Evolutionary conservation across 148 eudicot genomes (phyloP).

Genomic region (Arctostaphylos glauca): DNA sequence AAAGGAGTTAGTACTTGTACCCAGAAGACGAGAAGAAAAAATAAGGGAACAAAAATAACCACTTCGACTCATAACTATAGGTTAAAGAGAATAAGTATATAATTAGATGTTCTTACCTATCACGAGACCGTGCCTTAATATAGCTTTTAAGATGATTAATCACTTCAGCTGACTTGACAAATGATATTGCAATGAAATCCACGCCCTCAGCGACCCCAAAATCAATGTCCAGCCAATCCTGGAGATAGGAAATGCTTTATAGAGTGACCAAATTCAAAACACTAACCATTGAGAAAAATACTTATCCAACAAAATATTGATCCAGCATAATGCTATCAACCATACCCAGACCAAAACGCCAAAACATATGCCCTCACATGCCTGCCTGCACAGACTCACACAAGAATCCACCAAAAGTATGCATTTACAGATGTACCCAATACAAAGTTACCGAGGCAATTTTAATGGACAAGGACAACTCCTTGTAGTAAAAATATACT

Average conservation of each 20-base stretch:
- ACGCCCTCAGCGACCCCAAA: slow-evolving; percentile 96
- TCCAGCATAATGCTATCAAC: background rate
- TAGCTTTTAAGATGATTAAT: slow-evolving; percentile 91
- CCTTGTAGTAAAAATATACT: background rate
- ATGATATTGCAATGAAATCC: slow-evolving; percentile 90
- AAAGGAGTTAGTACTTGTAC: background rate
- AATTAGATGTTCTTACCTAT: slow-evolving; percentile 38
- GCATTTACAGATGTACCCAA: background rate
- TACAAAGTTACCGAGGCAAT: background rate
- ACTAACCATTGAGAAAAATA: background rate
- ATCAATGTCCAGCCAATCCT: slow-evolving; percentile 99
- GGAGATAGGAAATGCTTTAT: slow-evolving; percentile 28
- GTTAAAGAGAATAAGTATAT: background rate
- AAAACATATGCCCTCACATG: background rate
- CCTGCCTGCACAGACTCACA: background rate
- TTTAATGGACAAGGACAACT: background rate
- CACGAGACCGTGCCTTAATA: slow-evolving; percentile 75
- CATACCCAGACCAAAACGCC: background rate
- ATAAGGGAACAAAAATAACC: background rate
- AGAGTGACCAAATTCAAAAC: slow-evolving; percentile 15
- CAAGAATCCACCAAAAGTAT: background rate
- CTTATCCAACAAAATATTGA: background rate
- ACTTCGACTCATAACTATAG: background rate
- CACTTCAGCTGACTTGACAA: slow-evolving; percentile 97
- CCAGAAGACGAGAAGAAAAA: background rate